Base-by-base conservation (phyloP, 805 yeast species). In the Kodamaea hsintzibuensis region DNA sequence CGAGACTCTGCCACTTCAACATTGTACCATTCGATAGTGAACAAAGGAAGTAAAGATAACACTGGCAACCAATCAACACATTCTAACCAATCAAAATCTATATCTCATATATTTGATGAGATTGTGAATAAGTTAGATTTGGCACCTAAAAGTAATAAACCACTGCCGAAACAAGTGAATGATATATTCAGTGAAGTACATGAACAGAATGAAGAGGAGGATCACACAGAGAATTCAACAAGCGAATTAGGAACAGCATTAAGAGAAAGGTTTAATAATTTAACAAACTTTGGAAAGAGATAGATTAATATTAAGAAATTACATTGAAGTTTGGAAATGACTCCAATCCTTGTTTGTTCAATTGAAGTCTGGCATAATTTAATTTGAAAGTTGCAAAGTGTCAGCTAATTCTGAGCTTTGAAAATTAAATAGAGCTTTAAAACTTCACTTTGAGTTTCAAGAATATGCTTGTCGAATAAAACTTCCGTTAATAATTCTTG, bases 31-130 rank as follows among this genome's bases (percentile, higher is more conserved):
- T 67, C 74, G 12, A 45, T 70, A 14, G 52, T 56, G 16, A 39
- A 39, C 18, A 55, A 30, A 12, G 35, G 38, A 22, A 48, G 46
- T 22, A 43, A 51, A 38, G 67, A 63, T 0, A 60, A 56, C 25
- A 56, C 65, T n/a, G 55, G 42, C 25, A 22, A 22, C 44, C 61
- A 58, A 14, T 56, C 66, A 1, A 39, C 25, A 5, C 44, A 40
- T 13, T 40, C 44, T 13, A 30, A 30, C 35, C 59, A 63, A 42
- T 68, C 72, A 10, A 59, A 61, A 48, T 69, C 76, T 7, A 66
- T 70, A 42, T 70, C 74, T 27, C 65, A 69, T 46, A 55, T 70
- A 10, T 71, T 70, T 52, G 74, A 70, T 43, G 73, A 66, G 45
- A 69, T 70, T 3, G 57, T 59, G 19, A 49, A 47, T 51, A 57